Conservation (phyloP, 192 early-diverging fungal species). For the Jimgerdemannia flammicorona region DNA sequence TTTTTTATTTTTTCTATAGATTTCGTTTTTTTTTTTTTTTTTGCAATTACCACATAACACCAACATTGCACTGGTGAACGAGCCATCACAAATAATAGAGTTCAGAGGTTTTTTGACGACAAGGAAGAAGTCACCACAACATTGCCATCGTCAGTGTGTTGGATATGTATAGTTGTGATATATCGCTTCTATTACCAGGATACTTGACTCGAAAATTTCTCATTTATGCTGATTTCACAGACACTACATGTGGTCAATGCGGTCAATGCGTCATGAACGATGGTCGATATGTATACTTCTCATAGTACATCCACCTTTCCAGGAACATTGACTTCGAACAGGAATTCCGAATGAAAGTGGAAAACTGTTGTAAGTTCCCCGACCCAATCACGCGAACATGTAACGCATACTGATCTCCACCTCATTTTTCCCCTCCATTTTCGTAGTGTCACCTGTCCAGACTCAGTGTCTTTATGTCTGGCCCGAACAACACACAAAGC, state of each 20-base stretch:
- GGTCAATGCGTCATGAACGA: conserved; percentile 15
- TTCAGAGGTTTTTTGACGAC: too few species aligned
- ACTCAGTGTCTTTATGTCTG: conserved; percentile 27
- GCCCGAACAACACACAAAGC: conserved; percentile 19
- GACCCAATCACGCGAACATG: conserved; percentile 1
- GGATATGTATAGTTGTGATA: conserved; percentile 6
- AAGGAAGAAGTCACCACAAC: too few species aligned
- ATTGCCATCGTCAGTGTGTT: too few species aligned
- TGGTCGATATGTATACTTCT: conserved; percentile 9
- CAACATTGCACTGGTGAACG: too few species aligned
- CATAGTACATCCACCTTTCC: conserved; percentile 2
- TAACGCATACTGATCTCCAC: conserved; percentile 7
- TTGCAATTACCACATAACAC: too few species aligned
- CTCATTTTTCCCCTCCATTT: conserved; percentile 3
- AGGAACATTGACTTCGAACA: conserved; percentile 18
- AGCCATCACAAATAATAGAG: too few species aligned
- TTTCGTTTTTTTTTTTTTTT: too few species aligned
- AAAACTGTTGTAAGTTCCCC: neutral
- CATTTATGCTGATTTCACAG: neutral
- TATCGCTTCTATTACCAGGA: neutral
- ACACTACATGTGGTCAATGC: conserved; percentile 8
- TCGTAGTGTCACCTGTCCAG: conserved; percentile 19
- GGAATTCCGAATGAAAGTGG: conserved; percentile 21
- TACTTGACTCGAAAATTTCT: neutral
- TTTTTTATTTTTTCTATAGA: too few species aligned